phyloP scores from a whole-genome alignment of 148 eudicot genomes.

The Tetragonia tetragonoides region DNA sequence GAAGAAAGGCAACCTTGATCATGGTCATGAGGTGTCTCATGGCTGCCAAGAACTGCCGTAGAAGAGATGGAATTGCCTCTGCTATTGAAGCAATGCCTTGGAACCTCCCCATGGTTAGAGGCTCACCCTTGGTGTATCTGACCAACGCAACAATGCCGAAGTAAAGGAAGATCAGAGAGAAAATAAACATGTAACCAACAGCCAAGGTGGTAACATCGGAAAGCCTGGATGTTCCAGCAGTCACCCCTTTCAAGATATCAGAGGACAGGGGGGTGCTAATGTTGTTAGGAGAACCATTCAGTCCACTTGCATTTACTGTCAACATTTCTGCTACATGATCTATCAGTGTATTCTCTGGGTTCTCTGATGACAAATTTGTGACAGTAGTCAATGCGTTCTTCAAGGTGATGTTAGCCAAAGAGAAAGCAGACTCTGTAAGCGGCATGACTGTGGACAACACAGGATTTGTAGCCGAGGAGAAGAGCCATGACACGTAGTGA shows the following conservation, averaged over 20 bases:
- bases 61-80: conserved; percentile 79
- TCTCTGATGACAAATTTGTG: conserved; percentile 65
- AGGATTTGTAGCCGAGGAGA: conserved; percentile 64
- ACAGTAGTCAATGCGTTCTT: conserved; percentile 78
- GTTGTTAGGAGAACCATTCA: conserved; percentile 48
- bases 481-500: conserved; percentile 68
- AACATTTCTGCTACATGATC: conserved; percentile 60
- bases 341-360: conserved; percentile 37
- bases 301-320: conserved; percentile 58
- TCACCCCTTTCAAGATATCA: conserved; percentile 56
- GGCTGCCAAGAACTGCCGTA: conserved; percentile 84
- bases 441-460: conserved; percentile 72
- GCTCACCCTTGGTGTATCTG: conserved; percentile 83
- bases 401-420: conserved; percentile 76
- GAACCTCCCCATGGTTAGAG: conserved; percentile 85
- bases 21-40: conserved; percentile 92
- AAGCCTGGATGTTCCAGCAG: conserved; percentile 69
- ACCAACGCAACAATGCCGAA: conserved; percentile 77
- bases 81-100: conserved; percentile 79
- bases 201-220: conserved; percentile 95
- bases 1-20: conserved; percentile 94
- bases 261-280: conserved; percentile 46
- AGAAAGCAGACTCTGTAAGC: conserved; percentile 73
- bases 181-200: conserved; percentile 88
- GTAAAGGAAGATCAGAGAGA: conserved; percentile 73